A percentile compares a stretch with the other conserved stretches of the same genome.
Conservation (phyloP, 2,329 filamentous ascomycete genomes). For the Fusarium mangiferae region DNA sequence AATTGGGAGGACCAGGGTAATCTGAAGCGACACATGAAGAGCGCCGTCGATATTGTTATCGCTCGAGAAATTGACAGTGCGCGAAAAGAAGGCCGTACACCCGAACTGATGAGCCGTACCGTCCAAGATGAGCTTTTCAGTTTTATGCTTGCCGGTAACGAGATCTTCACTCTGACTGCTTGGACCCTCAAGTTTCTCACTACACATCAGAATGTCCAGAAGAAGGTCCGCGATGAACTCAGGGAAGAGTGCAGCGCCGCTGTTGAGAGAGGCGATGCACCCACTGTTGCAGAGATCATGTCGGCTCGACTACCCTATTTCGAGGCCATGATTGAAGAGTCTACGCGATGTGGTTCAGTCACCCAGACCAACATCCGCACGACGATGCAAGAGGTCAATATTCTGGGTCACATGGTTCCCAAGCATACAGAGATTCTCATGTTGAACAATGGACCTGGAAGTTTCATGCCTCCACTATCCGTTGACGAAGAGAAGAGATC, state of each 20-base stretch:
- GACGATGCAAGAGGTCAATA: neutral
- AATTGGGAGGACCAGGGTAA: neutral
- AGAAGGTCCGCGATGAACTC: neutral
- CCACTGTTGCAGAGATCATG: neutral
- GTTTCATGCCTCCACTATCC: neutral
- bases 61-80: neutral
- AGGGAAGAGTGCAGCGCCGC: neutral
- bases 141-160: neutral
- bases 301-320: neutral
- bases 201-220: neutral
- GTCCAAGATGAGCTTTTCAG: neutral
- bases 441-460: neutral
- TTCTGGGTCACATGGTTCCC: neutral
- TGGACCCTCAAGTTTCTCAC: neutral
- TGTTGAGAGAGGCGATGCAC: neutral
- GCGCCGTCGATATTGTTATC: neutral
- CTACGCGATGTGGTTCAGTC: neutral
- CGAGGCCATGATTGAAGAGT: neutral
- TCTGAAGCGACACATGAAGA: neutral
- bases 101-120: neutral
- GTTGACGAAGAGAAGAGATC: neutral
- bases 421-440: neutral
- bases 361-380: neutral
- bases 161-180: neutral
- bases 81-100: neutral